Base-by-base conservation (phyloP, 2,329 filamentous ascomycete genomes). In the Knufia petricola region DNA sequence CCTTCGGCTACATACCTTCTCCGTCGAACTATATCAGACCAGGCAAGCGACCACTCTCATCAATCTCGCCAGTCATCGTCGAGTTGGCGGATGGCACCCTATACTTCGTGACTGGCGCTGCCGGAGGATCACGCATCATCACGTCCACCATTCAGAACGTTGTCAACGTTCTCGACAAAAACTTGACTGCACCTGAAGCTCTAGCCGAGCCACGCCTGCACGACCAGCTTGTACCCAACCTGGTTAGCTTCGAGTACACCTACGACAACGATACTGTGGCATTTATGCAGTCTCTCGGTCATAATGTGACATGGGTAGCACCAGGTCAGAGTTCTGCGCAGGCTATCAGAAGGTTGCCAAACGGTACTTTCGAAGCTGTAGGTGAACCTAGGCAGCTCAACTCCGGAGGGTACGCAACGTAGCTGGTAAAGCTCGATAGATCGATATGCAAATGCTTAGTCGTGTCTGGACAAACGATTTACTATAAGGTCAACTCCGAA, bases 71-170 rank as follows among this genome's bases (percentile, higher is more conserved):
- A 3, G 72, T 87, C 49, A 89, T 94, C 45, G 78, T 82, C 54
- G 85, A 89, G 58, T 69, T 76, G 23, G 68, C 76, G 3, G 17
- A 83, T 58, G 76, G 79, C 15, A 74, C 70, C 1, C 72, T 94
- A 1, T 83, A 82, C 61, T 77, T 85, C 49, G 70, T 79, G 48
- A 75, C 85, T 6, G 87, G 87, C 34, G 82, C 86, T 0, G 86
- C 87, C 0, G 88, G 88, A 26, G 88, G 87, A 2, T 85, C 80
- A 17, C 77, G 85, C 23, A 95, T 95, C 68, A 87, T 89, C 61
- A 90, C 86, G 0, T 69, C 84, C 2, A 89, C 84, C 0, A 74
- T 87, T 6, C 85, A 87, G 61, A 81, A 81, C 32, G 68, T 88
- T 3, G 82, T 85, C 67, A 77, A 87, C 59, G 73, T 86, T 4